These are phyloP conservation scores for Chlorella sp. DNA, from an alignment of 139 green algal species.

Conservation along the genomic window DNA sequence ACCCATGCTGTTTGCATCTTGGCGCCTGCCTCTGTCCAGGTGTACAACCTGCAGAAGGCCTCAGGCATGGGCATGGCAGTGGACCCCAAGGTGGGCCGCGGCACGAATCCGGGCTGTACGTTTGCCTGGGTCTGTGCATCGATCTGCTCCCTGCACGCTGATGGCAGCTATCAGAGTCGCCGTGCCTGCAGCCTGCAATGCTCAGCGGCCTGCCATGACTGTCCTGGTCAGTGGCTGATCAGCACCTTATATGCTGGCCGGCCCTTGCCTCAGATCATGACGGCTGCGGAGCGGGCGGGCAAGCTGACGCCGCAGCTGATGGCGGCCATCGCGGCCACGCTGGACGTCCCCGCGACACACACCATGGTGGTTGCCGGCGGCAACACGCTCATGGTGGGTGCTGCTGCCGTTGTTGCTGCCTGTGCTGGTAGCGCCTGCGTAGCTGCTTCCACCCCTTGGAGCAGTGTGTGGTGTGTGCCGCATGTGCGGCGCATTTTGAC, in stretches of 20 bases:
- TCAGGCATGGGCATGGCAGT: constrained; percentile 39
- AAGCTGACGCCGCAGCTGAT: constrained; percentile 27
- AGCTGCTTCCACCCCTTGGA: no score
- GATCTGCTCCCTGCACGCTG: no score
- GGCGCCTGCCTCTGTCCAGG: no score
- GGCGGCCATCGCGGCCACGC: constrained; percentile 27
- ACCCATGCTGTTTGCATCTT: no score
- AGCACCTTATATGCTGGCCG: background rate
- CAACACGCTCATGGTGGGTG: constrained; percentile 35
- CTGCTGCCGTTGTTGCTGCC: background rate
- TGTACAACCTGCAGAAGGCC: constrained; percentile 39
- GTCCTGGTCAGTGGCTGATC: background rate
- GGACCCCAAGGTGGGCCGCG: constrained; percentile 30
- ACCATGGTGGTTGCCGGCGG: constrained; percentile 33
- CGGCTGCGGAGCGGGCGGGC: constrained; percentile 21
- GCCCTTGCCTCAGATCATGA: background rate
- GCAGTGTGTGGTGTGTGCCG: no score
- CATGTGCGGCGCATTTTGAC: no score
- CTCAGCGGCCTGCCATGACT: no score
- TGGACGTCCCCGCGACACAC: background rate
- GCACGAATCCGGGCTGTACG: no score
- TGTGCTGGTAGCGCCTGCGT: no score
- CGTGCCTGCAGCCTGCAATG: no score
- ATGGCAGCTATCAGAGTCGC: no score
- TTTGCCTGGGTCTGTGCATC: no score